Base-by-base conservation (phyloP, 192 early-diverging fungal species). In the Anaeromyces robustus region DNA sequence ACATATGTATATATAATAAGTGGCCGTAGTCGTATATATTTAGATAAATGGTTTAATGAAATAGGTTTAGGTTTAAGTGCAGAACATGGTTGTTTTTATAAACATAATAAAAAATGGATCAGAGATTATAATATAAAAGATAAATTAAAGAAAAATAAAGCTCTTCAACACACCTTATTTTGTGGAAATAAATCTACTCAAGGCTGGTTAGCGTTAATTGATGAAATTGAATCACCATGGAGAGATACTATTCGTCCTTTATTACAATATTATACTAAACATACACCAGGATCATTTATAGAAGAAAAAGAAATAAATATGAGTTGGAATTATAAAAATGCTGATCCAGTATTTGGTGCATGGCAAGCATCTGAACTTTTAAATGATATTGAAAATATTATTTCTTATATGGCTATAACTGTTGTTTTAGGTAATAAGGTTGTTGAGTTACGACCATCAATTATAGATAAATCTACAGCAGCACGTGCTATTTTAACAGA, bases 201-300 rank as follows among this genome's bases (percentile, higher is more conserved):
- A 84, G 78, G 29, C 26, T 17, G 17, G 30, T 68, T 78, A 77
- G 26, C 81, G 80, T 78, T 79, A 29, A 19, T 81, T 77, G 29
- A 79, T 30, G 43, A 52, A 52, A 19, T 52, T 22, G 43, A 52
- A 52, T 52, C 43, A 18, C 43, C 43, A 22, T 52, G 43, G 43
- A 52, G 43, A 52, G 43, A 52, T 52, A 52, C 43, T 17, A 34
- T 82, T 11, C 78, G 29, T 11, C 29, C 7, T 83, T 78, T 77
- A 41, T 22, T 39, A 29, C 30, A 34, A 30, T 30, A 77, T 82
- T 77, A n/a, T 30, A 32, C 78, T 29, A 87, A 29, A 30, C 89
- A 93, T 79, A 95, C 94, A 22, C 93, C 94, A 5, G 94, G 93
- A 17, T 91, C 93, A 0, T 90, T 87, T 81, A 92, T 95, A 78